These are phyloP conservation scores for Ramaria rubella DNA, from an alignment of 768 basidiomycete genomes.

Conservation along the genomic window DNA sequence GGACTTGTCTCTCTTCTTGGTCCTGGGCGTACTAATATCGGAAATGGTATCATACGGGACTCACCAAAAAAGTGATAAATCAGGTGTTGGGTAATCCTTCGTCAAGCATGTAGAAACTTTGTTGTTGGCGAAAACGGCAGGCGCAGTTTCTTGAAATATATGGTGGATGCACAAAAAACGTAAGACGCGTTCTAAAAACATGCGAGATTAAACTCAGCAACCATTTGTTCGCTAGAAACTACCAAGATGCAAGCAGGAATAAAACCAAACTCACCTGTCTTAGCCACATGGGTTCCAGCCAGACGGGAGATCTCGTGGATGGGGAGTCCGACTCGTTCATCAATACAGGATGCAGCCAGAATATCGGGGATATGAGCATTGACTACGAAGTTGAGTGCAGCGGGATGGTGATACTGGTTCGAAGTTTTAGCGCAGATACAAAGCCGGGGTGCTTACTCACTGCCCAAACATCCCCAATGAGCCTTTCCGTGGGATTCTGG, in stretches of 20 bases:
- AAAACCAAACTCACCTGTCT: too few relatives aligned
- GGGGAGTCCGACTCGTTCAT: conserved; percentile 1
- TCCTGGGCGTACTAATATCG: too few relatives aligned
- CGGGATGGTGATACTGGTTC: conserved; percentile 7
- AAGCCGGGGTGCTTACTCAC: too few relatives aligned
- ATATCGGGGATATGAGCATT: conserved; percentile 4
- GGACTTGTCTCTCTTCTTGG: too few relatives aligned
- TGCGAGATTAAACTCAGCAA: background rate
- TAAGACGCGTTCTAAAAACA: background rate
- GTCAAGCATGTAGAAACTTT: background rate
- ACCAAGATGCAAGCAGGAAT: too few relatives aligned
- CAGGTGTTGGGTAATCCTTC: background rate
- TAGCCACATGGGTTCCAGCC: background rate
- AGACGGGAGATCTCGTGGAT: conserved; percentile 1
- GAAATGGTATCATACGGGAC: too few relatives aligned
- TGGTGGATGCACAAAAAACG: conserved; percentile 9
- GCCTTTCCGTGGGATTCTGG: conserved; percentile 8
- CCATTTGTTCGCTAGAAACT: too few relatives aligned
- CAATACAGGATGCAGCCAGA: background rate
- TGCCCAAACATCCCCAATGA: conserved; percentile 1
- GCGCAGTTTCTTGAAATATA: conserved; percentile 5
- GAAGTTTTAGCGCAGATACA: background rate
- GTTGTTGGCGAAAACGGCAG: conserved; percentile 7
- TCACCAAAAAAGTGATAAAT: conserved; percentile 1
- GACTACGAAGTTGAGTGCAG: conserved; percentile 8